These are phyloP conservation scores for Skeletonema menzelii DNA, from an alignment of 108 stramenopile species.

Conservation along the genomic window DNA sequence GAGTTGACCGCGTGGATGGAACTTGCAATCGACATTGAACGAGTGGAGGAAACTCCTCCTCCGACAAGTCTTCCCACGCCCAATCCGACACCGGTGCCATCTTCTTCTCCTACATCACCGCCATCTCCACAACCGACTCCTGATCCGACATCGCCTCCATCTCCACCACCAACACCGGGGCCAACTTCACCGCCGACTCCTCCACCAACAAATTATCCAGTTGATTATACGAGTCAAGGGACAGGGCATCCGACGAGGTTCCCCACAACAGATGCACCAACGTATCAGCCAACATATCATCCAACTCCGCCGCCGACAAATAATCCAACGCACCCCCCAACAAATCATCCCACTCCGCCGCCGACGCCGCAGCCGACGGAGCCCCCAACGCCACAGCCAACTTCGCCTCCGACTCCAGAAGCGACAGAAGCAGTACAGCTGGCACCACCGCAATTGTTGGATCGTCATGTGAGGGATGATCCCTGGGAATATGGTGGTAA, in stretches of 20 bases:
- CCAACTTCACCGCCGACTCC: no score
- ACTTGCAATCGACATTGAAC: not conserved
- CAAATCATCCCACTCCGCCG: not conserved
- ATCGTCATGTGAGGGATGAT: constrained; percentile 10
- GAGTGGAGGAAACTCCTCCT: not conserved
- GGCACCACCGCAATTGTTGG: not conserved
- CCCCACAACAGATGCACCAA: not conserved
- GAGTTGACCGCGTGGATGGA: not conserved
- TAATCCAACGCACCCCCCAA: not conserved
- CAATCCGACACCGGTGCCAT: no score
- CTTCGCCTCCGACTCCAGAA: not conserved
- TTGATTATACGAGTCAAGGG: not conserved
- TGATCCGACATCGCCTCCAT: no score
- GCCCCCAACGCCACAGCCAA: not conserved
- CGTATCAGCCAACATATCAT: not conserved
- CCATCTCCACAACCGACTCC: no score
- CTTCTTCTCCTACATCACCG: no score
- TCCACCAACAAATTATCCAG: not conserved
- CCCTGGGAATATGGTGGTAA: constrained; percentile 30
- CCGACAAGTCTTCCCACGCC: not conserved
- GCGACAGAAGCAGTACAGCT: not conserved
- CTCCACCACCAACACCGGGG: no score
- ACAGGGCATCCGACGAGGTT: not conserved
- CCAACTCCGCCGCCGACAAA: not conserved
- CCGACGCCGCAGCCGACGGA: not conserved